These are phyloP conservation scores for Hanseniaspora vineae DNA, from an alignment of 805 yeast genomes.

Conservation along the genomic window DNA sequence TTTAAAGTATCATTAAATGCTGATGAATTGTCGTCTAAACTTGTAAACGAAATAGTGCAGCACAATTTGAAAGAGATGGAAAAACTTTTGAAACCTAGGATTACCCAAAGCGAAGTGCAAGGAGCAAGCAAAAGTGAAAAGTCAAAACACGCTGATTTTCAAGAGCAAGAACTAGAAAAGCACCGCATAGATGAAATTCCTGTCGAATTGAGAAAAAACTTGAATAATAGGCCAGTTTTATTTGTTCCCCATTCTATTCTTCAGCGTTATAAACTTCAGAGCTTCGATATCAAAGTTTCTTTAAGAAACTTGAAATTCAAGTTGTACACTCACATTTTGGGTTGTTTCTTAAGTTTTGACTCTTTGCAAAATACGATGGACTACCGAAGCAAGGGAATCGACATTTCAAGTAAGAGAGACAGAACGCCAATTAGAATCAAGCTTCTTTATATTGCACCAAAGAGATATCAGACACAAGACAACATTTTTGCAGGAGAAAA, in stretches of 20 bases:
- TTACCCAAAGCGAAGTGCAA: no score
- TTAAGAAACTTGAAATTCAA: conserved; percentile 38
- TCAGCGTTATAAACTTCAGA: conserved; percentile 2
- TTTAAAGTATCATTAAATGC: conserved; percentile 41
- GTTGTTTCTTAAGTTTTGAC: conserved; percentile 38
- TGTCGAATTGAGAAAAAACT: conserved; percentile 7
- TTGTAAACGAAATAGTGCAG: conserved; percentile 19
- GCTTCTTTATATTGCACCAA: not conserved
- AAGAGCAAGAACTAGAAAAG: conserved; percentile 3
- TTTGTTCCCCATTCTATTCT: conserved; percentile 25
- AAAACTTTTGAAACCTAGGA: conserved; percentile 16
- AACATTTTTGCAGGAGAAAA: not conserved
- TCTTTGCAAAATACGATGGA: not conserved
- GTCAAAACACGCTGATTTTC: not conserved
- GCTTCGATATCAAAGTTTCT: conserved; percentile 40
- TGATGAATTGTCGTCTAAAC: conserved; percentile 25
- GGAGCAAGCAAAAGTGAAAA: not conserved
- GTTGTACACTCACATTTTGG: conserved; percentile 19
- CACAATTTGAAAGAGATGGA: conserved; percentile 28
- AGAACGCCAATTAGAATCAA: not conserved
- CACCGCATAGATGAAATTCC: conserved; percentile 5
- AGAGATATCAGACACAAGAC: not conserved
- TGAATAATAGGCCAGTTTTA: conserved; percentile 46
- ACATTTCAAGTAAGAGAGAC: not conserved
- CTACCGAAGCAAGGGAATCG: not conserved